A percentile compares a stretch with the other conserved stretches of the same genome.
phyloP scores from a whole-genome alignment of 164 flowering plant species.

The Amborella trichopoda region DNA sequence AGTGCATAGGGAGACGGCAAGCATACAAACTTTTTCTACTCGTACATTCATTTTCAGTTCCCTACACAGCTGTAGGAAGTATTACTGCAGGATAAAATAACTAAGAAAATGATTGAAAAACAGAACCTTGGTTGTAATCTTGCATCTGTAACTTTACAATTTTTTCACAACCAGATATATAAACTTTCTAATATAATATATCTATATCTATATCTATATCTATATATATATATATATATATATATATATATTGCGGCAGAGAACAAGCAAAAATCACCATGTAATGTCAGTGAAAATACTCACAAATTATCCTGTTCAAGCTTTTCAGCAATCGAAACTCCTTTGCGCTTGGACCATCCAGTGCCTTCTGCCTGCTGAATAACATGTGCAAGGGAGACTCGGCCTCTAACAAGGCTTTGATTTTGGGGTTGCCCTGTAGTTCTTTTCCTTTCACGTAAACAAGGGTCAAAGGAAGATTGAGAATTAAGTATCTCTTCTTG shows the following conservation, averaged over 20 bases:
- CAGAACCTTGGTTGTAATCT: too few species aligned
- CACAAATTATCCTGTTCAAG: constrained; percentile 93
- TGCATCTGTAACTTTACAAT: too few species aligned
- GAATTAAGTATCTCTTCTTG: constrained; percentile 24
- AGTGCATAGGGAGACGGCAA: too few species aligned
- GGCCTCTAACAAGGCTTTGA: constrained; percentile 67
- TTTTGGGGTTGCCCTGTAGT: constrained; percentile 36
- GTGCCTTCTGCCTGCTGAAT: constrained; percentile 79
- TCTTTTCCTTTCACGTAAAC: constrained; percentile 22
- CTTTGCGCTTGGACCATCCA: constrained; percentile 76
- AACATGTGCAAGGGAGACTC: constrained; percentile 90
- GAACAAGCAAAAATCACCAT: neutral
- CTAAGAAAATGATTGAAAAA: too few species aligned
- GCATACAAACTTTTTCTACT: too few species aligned
- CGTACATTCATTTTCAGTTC: too few species aligned
- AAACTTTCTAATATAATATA: too few species aligned
- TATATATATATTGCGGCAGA: neutral
- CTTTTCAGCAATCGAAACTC: constrained; percentile 90
- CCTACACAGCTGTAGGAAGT: too few species aligned
- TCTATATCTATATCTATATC: too few species aligned
- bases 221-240: neutral
- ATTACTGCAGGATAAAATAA: too few species aligned
- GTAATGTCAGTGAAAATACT: constrained; percentile 15
- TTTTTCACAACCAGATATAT: too few species aligned
- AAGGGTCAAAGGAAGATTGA: constrained; percentile 16